Evolutionary conservation across 208 protist genomes (phyloP).

Genomic region (Leptomonas pyrrhocoris): DNA sequence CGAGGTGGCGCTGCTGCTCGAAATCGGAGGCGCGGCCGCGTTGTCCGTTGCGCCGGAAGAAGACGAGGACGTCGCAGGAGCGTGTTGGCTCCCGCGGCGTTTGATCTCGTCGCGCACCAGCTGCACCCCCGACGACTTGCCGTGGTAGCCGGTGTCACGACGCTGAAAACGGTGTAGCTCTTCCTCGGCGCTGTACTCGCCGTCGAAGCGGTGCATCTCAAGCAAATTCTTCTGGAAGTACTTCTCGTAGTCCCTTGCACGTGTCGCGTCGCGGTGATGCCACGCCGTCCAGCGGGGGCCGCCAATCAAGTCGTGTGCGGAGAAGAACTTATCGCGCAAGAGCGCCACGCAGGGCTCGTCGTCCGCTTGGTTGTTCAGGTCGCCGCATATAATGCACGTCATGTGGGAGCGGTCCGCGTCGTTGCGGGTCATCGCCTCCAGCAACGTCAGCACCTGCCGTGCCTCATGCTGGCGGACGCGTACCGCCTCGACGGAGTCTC

Average conservation of each 20-base stretch:
- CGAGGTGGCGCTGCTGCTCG: background rate
- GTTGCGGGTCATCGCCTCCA: conserved; percentile 62
- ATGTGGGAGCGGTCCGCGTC: conserved; percentile 71
- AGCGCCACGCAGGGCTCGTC: conserved; percentile 82
- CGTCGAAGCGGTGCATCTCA: conserved; percentile 40
- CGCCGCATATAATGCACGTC: conserved; percentile 67
- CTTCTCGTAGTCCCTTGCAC: conserved; percentile 28
- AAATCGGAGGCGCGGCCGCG: too few species aligned
- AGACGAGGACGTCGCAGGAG: too few species aligned
- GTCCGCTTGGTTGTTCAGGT: conserved; percentile 77
- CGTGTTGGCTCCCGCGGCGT: background rate
- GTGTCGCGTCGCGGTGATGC: conserved; percentile 52
- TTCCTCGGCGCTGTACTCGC: conserved; percentile 38
- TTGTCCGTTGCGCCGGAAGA: too few species aligned
- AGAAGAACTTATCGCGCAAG: conserved; percentile 70
- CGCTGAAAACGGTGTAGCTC: conserved; percentile 45
- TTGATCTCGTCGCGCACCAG: conserved; percentile 35
- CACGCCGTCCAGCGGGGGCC: conserved; percentile 85
- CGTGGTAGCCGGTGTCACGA: conserved; percentile 30
- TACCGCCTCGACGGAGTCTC: conserved; percentile 54
- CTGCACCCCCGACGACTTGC: conserved; percentile 34
- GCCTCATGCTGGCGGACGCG: conserved; percentile 61
- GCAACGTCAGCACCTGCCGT: conserved; percentile 60
- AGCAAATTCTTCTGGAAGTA: conserved; percentile 52
- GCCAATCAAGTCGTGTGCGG: conserved; percentile 83